These are phyloP conservation scores for Talaromyces ruber DNA, from an alignment of 495 filamentous ascomycete species.

Conservation along the genomic window DNA sequence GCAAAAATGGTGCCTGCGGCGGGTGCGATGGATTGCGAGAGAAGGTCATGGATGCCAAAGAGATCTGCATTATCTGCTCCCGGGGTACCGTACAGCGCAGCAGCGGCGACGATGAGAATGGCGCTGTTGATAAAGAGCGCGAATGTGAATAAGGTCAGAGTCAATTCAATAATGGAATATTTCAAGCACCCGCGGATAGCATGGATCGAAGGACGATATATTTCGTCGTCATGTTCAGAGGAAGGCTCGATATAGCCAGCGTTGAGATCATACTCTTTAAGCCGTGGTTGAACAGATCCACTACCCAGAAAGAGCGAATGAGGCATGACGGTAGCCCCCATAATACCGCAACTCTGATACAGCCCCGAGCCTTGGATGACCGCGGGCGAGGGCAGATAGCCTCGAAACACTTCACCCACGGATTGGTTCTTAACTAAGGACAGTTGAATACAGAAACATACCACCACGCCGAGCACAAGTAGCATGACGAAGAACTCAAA, in stretches of 20 bases:
- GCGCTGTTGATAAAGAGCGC: constrained; percentile 90
- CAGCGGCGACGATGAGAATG: constrained; percentile 83
- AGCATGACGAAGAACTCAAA: constrained; percentile 79
- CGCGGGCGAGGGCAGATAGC: constrained; percentile 71
- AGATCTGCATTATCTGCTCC: constrained; percentile 60
- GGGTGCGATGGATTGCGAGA: constrained; percentile 59
- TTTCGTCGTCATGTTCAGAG: constrained; percentile 36
- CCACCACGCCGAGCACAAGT: constrained; percentile 73
- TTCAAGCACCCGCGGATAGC: constrained; percentile 74
- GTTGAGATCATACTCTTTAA: constrained; percentile 66
- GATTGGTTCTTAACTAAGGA: constrained; percentile 62
- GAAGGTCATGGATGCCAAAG: constrained; percentile 73
- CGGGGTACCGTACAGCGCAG: constrained; percentile 55
- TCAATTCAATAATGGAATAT: constrained; percentile 70
- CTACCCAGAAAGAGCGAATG: constrained; percentile 87
- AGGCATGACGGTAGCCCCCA: constrained; percentile 92
- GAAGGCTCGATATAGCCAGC: constrained; percentile 45
- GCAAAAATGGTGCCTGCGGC: constrained; percentile 70
- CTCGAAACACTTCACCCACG: constrained; percentile 68
- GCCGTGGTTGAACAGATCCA: constrained; percentile 75
- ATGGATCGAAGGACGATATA: constrained; percentile 68
- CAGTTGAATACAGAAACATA: constrained; percentile 89
- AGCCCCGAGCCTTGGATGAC: constrained; percentile 63
- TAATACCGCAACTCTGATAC: constrained; percentile 86
- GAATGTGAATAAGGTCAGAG: constrained; percentile 77